Evolutionary conservation across 1,284 basidiomycete genomes (phyloP).

Genomic region (Amylostereum areolatum): DNA sequence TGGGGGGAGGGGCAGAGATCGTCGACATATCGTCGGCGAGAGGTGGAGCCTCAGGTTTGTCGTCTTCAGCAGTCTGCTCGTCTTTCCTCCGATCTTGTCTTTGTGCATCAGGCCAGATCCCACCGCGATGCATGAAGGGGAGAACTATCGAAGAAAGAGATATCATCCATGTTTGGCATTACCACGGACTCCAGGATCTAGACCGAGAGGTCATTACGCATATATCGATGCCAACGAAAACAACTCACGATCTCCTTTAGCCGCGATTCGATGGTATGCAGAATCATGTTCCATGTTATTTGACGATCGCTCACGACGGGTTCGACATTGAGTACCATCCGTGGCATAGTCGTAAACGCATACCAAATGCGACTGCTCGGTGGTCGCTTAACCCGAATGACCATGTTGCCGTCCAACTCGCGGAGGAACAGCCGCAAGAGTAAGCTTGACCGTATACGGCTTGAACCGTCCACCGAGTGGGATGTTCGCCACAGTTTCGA

Average conservation of each 20-base stretch:
- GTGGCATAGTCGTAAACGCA: conserved; percentile 90
- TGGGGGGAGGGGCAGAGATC: too few species aligned
- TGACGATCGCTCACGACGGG: conserved; percentile 91
- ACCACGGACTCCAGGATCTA: conserved; percentile 93
- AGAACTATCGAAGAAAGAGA: conserved; percentile 87
- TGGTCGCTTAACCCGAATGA: conserved; percentile 90
- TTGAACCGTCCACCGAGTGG: conserved; percentile 80
- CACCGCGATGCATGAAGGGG: conserved; percentile 67
- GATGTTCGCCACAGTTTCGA: conserved; percentile 85
- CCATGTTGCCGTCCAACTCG: conserved; percentile 85
- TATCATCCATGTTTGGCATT: conserved; percentile 96
- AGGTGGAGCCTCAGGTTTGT: conserved; percentile 5
- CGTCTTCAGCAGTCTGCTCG: conserved; percentile 14
- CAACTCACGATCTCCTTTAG: conserved; percentile 81
- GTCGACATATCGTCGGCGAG: too few species aligned
- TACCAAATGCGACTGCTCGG: conserved; percentile 97
- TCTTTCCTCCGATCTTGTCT: conserved; percentile 32
- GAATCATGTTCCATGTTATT: conserved; percentile 90
- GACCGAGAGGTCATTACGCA: conserved; percentile 5
- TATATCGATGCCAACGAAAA: not conserved
- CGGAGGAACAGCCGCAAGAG: conserved; percentile 85
- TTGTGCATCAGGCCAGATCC: conserved; percentile 83
- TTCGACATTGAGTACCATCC: conserved; percentile 85
- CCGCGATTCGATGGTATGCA: conserved; percentile 84
- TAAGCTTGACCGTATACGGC: conserved; percentile 84